A percentile compares a stretch with the other conserved stretches of the same genome.
Conservation (phyloP, 2,329 filamentous ascomycete species). For the Pseudogymnoascus sp. region DNA sequence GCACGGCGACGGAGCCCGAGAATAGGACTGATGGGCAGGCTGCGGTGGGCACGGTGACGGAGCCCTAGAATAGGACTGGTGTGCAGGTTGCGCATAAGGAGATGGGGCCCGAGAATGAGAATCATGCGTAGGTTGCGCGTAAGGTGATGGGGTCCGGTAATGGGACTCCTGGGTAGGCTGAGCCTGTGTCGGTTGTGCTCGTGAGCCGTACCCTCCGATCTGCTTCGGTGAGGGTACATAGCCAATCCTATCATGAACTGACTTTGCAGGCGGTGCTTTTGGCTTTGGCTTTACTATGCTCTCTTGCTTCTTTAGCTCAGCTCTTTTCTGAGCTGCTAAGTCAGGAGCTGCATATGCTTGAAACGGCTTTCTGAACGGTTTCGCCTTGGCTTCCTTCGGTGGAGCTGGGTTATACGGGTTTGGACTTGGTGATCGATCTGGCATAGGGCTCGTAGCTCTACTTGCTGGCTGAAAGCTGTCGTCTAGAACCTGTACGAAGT, state of each 20-base stretch:
- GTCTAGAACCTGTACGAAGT: slow-evolving; percentile 88
- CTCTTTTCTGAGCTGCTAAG: slow-evolving; percentile 50
- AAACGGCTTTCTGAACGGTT: slow-evolving; percentile 58
- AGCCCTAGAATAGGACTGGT: slow-evolving; percentile 27
- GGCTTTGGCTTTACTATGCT: slow-evolving; percentile 19
- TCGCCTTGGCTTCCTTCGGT: slow-evolving; percentile 38
- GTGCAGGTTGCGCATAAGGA: slow-evolving; percentile 28
- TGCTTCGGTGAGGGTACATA: slow-evolving; percentile 25
- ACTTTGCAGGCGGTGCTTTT: slow-evolving; percentile 20
- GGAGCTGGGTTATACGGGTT: slow-evolving; percentile 26
- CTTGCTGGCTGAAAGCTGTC: slow-evolving; percentile 73
- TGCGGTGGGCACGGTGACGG: slow-evolving; percentile 31
- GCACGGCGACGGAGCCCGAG: slow-evolving; percentile 32
- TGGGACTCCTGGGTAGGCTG: not conserved
- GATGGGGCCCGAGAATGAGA: slow-evolving; percentile 31
- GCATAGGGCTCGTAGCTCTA: slow-evolving; percentile 47
- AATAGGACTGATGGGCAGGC: slow-evolving; percentile 21
- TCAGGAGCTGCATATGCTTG: slow-evolving; percentile 60
- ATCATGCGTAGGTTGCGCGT: slow-evolving; percentile 16
- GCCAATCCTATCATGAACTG: slow-evolving; percentile 18
- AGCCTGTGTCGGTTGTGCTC: slow-evolving; percentile 33
- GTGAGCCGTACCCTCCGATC: slow-evolving; percentile 23
- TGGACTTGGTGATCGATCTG: slow-evolving; percentile 25
- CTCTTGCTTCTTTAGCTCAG: slow-evolving; percentile 25
- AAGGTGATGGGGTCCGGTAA: not conserved